Evolutionary conservation across 1,284 basidiomycete genomes (phyloP).

Genomic region (Rugosomyces carneus): DNA sequence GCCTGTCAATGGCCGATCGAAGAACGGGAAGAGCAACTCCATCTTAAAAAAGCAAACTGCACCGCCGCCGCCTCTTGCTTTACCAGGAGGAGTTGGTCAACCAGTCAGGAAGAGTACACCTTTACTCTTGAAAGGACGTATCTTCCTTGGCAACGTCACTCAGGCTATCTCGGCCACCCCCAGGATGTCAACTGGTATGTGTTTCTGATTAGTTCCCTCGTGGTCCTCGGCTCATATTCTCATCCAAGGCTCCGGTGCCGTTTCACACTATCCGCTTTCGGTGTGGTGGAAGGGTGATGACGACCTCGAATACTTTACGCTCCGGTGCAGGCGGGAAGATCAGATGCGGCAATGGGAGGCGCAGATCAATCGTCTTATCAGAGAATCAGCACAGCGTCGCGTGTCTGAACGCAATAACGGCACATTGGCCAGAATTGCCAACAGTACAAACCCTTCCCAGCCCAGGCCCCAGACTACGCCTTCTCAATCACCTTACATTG

Average conservation of each 20-base stretch:
- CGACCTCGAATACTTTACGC: slow-evolving; percentile 88
- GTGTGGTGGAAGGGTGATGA: slow-evolving; percentile 95
- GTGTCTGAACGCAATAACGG: slow-evolving; percentile 53
- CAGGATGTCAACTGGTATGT: slow-evolving; percentile 57
- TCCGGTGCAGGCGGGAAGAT: slow-evolving; percentile 91
- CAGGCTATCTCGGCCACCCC: slow-evolving; percentile 56
- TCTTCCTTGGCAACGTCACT: slow-evolving; percentile 96
- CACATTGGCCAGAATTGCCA: slow-evolving; percentile 33
- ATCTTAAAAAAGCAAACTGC: slow-evolving; percentile 69
- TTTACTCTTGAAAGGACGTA: slow-evolving; percentile 91
- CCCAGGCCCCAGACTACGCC: slow-evolving; percentile 18
- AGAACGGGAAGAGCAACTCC: slow-evolving; percentile 67
- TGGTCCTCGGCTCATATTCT: neutral
- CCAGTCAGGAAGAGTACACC: slow-evolving; percentile 73
- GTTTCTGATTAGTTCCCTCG: neutral
- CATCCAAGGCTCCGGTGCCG: slow-evolving; percentile 18
- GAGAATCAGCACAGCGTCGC: slow-evolving; percentile 57
- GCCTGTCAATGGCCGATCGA: slow-evolving; percentile 48
- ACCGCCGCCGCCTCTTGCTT: slow-evolving; percentile 31
- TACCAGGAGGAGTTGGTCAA: slow-evolving; percentile 42
- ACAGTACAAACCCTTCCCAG: slow-evolving; percentile 39
- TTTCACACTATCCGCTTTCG: slow-evolving; percentile 62
- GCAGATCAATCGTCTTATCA: slow-evolving; percentile 84
- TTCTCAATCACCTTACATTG: slow-evolving; percentile 21
- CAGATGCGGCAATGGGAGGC: slow-evolving; percentile 91